Base-by-base conservation (phyloP, 768 basidiomycete genomes). In the Lactarius tabidus region DNA sequence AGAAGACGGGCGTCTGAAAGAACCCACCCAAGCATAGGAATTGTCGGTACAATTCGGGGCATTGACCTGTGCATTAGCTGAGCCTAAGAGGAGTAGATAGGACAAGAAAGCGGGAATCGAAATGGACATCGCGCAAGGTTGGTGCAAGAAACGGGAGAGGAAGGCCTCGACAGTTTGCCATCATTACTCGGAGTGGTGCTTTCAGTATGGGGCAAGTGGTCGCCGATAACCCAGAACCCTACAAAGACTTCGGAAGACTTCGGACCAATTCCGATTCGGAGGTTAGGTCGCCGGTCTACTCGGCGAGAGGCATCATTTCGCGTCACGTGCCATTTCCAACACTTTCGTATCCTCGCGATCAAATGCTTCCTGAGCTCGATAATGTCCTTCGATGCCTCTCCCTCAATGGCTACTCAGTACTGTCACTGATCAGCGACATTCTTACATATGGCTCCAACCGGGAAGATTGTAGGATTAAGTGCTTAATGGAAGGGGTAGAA, bases 21-120 rank as follows among this genome's bases (percentile, higher is more conserved):
- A 5, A 64, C 69, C 18, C 38, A 69, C 69, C 69, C 69, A 69
- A 23, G 48, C 3, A 31, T 31, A 57, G 23, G 1, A 4, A 18
- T 23, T 2, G 18, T 56, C 41, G 23, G 58, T n/a, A 28, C 66
- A 67, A 12, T 35, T 28, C 3, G 66, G 66, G 1, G 66, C 66
- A 17, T 8, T 52, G 33, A 64, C 43, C 29, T 33, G 36, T 6
- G 58, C 57, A 54, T 9, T 26, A 48, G 52, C 62, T 15, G 35
- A 14, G 3, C 39, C 53, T 36, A 43, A 6, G 23, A 33, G 33
- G 33, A 60, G 12, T 7, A 57, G 31, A 39, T 58, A 18, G 28
- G 28, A 23, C 14, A 10, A 62, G 26, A 43, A 12, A 4, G 33
- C 5, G 14, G 43, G 28, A 18, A 51, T 18, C 2, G 39, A 23